These are phyloP conservation scores for Nematocida major DNA, from an alignment of 371 early-diverging fungal genomes.

Conservation along the genomic window DNA sequence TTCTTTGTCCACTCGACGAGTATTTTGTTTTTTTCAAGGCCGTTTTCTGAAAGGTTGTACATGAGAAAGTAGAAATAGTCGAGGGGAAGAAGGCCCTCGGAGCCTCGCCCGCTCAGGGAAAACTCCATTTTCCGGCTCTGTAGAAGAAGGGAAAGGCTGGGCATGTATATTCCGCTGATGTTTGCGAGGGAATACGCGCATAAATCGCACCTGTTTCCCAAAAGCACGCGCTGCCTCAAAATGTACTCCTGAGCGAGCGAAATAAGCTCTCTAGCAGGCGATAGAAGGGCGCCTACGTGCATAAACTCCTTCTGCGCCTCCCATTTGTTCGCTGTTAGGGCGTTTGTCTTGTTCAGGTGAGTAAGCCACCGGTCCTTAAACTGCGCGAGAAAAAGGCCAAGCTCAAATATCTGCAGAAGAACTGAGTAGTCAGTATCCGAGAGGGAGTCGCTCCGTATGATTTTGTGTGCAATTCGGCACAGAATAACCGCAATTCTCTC, in stretches of 20 bases:
- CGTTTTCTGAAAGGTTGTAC: not conserved
- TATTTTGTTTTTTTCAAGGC: not conserved
- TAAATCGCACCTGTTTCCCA: conserved; percentile 13
- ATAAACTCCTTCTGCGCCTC: not conserved
- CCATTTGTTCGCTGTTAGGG: conserved; percentile 9
- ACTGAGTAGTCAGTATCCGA: conserved; percentile 4
- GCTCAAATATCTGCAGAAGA: conserved; percentile 49
- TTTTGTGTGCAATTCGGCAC: conserved; percentile 41
- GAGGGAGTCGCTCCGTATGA: not conserved
- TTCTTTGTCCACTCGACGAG: conserved; percentile 2
- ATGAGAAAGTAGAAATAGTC: conserved; percentile 27
- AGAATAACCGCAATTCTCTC: conserved; percentile 44
- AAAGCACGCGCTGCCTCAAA: not conserved
- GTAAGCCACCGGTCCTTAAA: conserved; percentile 45
- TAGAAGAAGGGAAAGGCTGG: conserved; percentile 27
- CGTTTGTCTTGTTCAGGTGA: not conserved
- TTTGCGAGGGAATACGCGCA: conserved; percentile 49
- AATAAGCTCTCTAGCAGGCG: conserved; percentile 25
- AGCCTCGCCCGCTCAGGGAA: no score
- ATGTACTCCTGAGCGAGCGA: conserved; percentile 47
- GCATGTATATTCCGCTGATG: not conserved
- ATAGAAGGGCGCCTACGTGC: not conserved
- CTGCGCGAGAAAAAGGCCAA: conserved; percentile 45
- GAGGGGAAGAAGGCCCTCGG: no score
- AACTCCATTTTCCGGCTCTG: not conserved